Base-by-base conservation (phyloP, 2,329 filamentous ascomycete species). In the Colletotrichum costaricense region DNA sequence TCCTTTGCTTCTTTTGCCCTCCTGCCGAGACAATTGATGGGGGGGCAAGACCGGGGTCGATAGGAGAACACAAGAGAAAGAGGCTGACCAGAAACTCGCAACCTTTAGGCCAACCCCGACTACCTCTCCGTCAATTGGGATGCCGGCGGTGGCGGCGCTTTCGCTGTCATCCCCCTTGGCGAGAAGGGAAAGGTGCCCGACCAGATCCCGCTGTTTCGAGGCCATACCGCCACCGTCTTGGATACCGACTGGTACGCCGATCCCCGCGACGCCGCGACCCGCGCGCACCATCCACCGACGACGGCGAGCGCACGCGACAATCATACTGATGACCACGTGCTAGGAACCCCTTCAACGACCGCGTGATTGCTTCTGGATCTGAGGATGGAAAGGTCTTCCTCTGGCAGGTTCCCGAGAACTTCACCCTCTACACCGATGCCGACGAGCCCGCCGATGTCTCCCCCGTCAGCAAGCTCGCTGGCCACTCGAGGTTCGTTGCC, bases 81-180 rank as follows among this genome's bases (percentile, higher is more conserved):
- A 9, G 58, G 63, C 72, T 62, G 69, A 71, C 70, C 26, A 30
- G 26, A 67, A 26, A 28, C 59, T 30, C 55, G 14, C n/a, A 63
- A 55, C 58, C 4, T 26, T 30, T 81, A 97, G 95, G 97, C 92
- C 82, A 99, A 99, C 84, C 95, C 97, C 63, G 93, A 97, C 84
- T 98, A 97, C 84, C 89, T 99, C 78, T 93, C 97, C 6, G 95
- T 99, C 86, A 99, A 99, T 89, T 99, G 97, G 97, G 96, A 99
- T 85, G 90, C 97, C 52, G 94, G 95, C 82, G 97, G 97, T 75
- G 97, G 97, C 80, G 97, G 97, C 81, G 96, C 97, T 78, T 98
- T 99, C 81, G 97, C 97, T 68, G 96, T 99, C 78, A 95, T 99
- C 78, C 97, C 97, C 74, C 85, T 98, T 79, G 90, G 92, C 77